Evolutionary conservation across 345 rosid genomes (phyloP).

Genomic region (Toxicodendron radicans): DNA sequence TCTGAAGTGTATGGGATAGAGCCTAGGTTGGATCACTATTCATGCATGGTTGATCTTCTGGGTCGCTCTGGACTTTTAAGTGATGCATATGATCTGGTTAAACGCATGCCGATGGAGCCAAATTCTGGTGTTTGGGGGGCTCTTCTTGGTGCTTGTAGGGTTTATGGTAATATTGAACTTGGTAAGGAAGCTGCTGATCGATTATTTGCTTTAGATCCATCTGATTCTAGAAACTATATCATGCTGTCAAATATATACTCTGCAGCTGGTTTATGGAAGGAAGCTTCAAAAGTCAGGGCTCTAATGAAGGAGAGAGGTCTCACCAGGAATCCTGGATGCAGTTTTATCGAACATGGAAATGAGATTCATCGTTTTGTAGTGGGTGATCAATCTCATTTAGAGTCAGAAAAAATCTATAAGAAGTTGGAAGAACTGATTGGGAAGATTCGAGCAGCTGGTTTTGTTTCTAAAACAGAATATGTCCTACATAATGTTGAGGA

Average conservation of each 20-base stretch:
- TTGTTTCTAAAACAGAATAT: slow-evolving; percentile 51
- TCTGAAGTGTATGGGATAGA: slow-evolving; percentile 39
- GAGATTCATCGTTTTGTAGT: slow-evolving; percentile 51
- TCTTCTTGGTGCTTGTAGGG: slow-evolving; percentile 72
- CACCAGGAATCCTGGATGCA: slow-evolving; percentile 55
- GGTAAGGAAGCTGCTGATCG: slow-evolving; percentile 57
- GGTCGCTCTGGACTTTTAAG: slow-evolving; percentile 62
- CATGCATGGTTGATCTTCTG: slow-evolving; percentile 78
- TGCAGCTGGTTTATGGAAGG: slow-evolving; percentile 60
- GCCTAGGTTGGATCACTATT: slow-evolving; percentile 61
- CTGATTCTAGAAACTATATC: slow-evolving; percentile 63
- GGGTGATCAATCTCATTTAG: slow-evolving; percentile 66
- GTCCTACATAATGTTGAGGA: slow-evolving; percentile 73
- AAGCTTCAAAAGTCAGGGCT: slow-evolving; percentile 52
- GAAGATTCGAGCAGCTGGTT: slow-evolving; percentile 49
- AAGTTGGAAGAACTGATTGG: slow-evolving; percentile 48
- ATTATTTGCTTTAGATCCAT: slow-evolving; percentile 55
- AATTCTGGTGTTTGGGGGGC: slow-evolving; percentile 81
- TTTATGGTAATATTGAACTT: slow-evolving; percentile 42
- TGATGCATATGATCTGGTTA: slow-evolving; percentile 55
- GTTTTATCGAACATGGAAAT: slow-evolving; percentile 59
- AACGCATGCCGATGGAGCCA: slow-evolving; percentile 64
- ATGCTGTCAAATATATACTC: slow-evolving; percentile 68
- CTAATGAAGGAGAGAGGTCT: slow-evolving; percentile 58
- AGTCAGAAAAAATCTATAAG: slow-evolving; percentile 42